Percentiles rank a stretch among this genome's conserved stretches.
Conservation (phyloP, 129 eudicot species). For the Lonicera japonica region DNA sequence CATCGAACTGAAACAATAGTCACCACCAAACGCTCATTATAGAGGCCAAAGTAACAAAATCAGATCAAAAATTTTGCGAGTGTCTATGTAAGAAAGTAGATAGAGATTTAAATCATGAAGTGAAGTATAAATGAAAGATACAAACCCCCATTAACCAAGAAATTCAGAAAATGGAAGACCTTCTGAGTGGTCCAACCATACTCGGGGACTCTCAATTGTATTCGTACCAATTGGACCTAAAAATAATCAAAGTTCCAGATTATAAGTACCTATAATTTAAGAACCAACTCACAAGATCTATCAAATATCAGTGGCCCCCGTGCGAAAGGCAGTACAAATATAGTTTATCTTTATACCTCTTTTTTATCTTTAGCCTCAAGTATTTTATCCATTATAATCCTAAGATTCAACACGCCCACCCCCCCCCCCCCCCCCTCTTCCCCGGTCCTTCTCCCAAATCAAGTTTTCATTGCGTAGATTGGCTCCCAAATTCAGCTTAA, state of each 20-base stretch:
- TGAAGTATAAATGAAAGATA: constrained; percentile 11
- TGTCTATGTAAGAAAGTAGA: too few species aligned
- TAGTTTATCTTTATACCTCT: too few species aligned
- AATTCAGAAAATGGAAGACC: constrained; percentile 89
- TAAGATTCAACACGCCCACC: too few species aligned
- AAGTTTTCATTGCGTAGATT: too few species aligned
- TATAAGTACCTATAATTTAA: background rate
- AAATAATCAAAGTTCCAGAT: constrained; percentile 11
- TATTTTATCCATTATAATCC: too few species aligned
- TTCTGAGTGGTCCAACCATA: constrained; percentile 99
- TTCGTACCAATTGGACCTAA: constrained; percentile 78
- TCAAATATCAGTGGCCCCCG: too few species aligned
- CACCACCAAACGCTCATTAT: constrained; percentile 10
- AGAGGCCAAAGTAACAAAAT: background rate
- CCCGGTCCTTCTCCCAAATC: too few species aligned
- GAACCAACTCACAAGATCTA: background rate
- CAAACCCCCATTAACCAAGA: constrained; percentile 89
- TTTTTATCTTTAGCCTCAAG: too few species aligned
- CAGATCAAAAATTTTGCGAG: background rate
- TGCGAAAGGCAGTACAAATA: too few species aligned
- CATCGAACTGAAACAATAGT: constrained; percentile 55
- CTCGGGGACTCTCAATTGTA: constrained; percentile 87
- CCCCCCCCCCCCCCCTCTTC: too few species aligned
- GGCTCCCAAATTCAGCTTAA: too few species aligned
- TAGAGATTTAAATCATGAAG: background rate